phyloP scores from a whole-genome alignment of 2,329 filamentous ascomycete genomes.

The Hymenoscyphus fructigenus region DNA sequence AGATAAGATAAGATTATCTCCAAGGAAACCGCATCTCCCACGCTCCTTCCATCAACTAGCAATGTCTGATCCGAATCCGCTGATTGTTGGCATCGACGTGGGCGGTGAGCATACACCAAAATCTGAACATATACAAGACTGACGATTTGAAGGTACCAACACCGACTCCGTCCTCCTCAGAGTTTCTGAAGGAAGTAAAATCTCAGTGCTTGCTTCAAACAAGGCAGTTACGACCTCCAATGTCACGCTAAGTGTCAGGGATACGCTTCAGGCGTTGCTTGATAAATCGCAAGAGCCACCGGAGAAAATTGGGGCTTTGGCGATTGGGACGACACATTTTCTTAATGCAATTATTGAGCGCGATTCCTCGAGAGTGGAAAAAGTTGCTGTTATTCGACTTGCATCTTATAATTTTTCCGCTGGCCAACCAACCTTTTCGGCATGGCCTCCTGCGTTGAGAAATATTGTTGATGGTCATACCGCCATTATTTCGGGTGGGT shows the following conservation, averaged over 20 bases:
- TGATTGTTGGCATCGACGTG: not conserved
- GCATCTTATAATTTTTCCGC: constrained; percentile 48
- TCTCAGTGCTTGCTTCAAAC: constrained; percentile 27
- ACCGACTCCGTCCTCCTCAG: constrained; percentile 23
- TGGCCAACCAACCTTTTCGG: constrained; percentile 48
- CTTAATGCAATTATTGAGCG: constrained; percentile 6
- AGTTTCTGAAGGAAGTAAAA: not conserved
- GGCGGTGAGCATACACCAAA: not conserved
- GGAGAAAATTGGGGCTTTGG: constrained; percentile 22
- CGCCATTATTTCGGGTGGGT: constrained; percentile 48
- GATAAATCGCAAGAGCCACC: constrained; percentile 22
- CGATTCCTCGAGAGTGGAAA: constrained; percentile 35
- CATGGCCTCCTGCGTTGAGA: constrained; percentile 46
- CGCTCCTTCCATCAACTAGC: not conserved
- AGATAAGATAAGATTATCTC: constrained; percentile 5
- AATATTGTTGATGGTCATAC: constrained; percentile 48
- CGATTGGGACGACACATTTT: constrained; percentile 44
- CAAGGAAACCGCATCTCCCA: not conserved
- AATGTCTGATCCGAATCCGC: constrained; percentile 3
- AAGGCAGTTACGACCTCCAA: constrained; percentile 32
- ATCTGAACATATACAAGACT: not conserved
- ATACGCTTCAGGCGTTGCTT: constrained; percentile 24
- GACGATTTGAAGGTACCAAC: constrained; percentile 36
- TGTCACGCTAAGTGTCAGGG: constrained; percentile 28
- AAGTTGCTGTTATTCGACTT: constrained; percentile 47